phyloP scores from a whole-genome alignment of 805 yeast genomes.

The Pichia heedii region DNA sequence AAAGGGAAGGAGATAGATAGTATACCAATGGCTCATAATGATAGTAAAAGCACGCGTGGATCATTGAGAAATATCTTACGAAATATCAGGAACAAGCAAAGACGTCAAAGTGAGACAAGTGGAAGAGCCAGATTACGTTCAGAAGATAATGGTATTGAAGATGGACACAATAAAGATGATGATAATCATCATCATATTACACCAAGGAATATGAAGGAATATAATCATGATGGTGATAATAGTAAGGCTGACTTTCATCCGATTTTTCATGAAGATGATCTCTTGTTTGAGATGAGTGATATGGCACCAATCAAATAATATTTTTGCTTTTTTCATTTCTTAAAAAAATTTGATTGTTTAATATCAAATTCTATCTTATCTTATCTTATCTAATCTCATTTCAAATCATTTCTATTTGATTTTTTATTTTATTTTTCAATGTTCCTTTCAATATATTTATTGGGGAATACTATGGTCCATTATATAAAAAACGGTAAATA shows the following conservation, averaged over 20 bases:
- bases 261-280: constrained; percentile 33
- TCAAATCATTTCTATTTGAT: no score
- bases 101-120: constrained; percentile 2
- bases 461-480: no score
- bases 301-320: constrained; percentile 34
- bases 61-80: constrained; percentile 1
- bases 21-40: not conserved
- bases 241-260: constrained; percentile 34
- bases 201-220: not conserved
- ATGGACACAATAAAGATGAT: constrained; percentile 37
- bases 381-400: no score
- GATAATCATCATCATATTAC: not conserved
- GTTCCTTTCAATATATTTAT: no score
- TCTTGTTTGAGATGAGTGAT: constrained; percentile 68
- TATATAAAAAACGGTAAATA: no score
- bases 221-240: constrained; percentile 12
- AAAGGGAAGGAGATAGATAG: not conserved
- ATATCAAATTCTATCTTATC: no score
- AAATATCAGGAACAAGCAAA: constrained; percentile 4
- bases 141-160: not conserved
- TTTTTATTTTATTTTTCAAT: no score
- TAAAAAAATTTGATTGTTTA: no score
- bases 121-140: not conserved
- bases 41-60: not conserved
- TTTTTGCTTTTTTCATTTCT: not conserved